Percentiles rank a stretch among this genome's conserved stretches.
These are phyloP conservation scores for Eleusine indica DNA, from an alignment of 176 grass and related monocot genomes.

Conservation along the genomic window DNA sequence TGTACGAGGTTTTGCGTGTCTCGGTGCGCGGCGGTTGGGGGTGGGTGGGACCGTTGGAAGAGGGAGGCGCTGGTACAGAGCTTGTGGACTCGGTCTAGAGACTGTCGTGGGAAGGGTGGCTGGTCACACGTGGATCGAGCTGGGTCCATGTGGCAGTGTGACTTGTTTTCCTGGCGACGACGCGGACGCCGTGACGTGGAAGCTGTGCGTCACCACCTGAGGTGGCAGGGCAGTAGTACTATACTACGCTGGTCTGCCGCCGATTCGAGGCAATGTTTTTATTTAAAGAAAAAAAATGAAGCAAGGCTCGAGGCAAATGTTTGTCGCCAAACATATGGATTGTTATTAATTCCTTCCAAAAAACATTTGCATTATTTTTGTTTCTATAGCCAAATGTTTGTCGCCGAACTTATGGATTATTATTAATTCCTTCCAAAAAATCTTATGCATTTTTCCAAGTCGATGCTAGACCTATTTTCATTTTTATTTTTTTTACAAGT, in stretches of 20 bases:
- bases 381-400: too few species aligned
- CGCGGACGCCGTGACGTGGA: not conserved
- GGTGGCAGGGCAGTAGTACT: not conserved
- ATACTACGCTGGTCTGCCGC: not conserved
- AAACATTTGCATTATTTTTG: too few species aligned
- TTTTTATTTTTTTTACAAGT: too few species aligned
- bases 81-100: not conserved
- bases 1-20: not conserved
- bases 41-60: not conserved
- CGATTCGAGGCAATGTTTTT: not conserved
- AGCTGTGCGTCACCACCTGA: not conserved
- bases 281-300: not conserved
- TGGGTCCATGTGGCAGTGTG: not conserved
- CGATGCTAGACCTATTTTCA: too few species aligned
- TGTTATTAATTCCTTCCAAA: not conserved
- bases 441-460: too few species aligned
- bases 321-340: not conserved
- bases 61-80: not conserved
- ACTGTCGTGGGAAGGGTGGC: not conserved
- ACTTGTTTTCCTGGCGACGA: conserved; percentile 6
- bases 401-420: too few species aligned
- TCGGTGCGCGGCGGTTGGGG: too few species aligned
- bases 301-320: not conserved
- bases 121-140: conserved; percentile 8
- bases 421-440: too few species aligned